These are phyloP conservation scores for Salix viminalis DNA, from an alignment of 345 rosid species.

Conservation along the genomic window DNA sequence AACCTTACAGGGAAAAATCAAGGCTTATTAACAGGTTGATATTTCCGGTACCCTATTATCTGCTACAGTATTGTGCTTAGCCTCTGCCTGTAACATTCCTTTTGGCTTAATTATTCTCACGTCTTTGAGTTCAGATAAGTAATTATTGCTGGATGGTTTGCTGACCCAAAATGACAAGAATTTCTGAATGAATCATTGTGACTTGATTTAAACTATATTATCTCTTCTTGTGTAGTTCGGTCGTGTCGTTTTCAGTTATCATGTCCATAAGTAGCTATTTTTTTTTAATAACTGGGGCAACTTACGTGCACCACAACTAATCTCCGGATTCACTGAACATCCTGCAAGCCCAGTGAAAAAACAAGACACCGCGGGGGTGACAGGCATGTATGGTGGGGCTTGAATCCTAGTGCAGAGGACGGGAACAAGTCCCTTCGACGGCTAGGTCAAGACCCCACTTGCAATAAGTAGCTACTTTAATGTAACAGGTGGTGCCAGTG, in stretches of 20 bases:
- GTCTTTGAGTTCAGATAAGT: neutral
- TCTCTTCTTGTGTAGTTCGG: conserved; percentile 8
- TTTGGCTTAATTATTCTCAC: neutral
- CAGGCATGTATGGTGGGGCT: no score
- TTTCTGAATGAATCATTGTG: conserved; percentile 8
- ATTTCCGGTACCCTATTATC: neutral
- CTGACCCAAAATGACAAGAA: neutral
- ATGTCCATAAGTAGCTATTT: conserved; percentile 3
- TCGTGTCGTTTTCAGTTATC: conserved; percentile 9
- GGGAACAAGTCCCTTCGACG: no score
- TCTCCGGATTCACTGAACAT: no score
- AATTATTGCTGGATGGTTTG: neutral
- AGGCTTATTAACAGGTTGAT: conserved; percentile 57
- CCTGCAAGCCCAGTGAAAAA: no score
- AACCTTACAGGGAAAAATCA: conserved; percentile 88
- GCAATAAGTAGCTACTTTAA: conserved; percentile 2
- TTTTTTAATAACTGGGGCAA: no score
- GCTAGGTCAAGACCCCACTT: no score
- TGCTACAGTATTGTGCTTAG: neutral
- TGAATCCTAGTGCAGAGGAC: no score
- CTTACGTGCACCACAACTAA: no score
- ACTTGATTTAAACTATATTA: conserved; percentile 8
- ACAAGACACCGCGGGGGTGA: no score
- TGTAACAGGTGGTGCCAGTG: neutral
- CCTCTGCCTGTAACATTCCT: neutral